Percentiles rank a stretch among this genome's conserved stretches.
These are phyloP conservation scores for Trichoderma sp. DNA, from an alignment of 2,329 filamentous ascomycete species.

Conservation along the genomic window DNA sequence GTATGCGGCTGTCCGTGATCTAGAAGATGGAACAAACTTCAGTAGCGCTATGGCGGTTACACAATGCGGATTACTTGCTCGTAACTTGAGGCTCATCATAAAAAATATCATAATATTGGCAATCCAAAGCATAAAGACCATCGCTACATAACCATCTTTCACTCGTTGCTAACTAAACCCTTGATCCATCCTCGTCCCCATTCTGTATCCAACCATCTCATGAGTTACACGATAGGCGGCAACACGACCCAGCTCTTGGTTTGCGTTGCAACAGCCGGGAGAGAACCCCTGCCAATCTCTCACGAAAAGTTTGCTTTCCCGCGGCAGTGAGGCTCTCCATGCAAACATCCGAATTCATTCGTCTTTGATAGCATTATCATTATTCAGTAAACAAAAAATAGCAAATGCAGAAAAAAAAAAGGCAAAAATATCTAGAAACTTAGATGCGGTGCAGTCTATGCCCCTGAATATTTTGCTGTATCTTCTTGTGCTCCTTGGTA, in stretches of 20 bases:
- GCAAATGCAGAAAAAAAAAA: background rate
- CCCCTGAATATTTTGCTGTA: background rate
- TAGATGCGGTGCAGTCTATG: background rate
- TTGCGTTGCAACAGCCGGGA: conserved; percentile 25
- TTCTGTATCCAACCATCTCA: conserved; percentile 21
- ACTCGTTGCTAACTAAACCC: background rate
- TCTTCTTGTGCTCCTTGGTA: background rate
- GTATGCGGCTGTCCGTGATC: background rate
- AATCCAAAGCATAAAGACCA: background rate
- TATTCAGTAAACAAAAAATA: background rate
- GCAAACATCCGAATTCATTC: background rate
- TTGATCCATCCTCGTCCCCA: background rate
- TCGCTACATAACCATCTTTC: background rate
- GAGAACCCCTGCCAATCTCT: background rate
- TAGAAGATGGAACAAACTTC: background rate
- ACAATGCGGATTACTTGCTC: background rate
- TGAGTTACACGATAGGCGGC: conserved; percentile 26
- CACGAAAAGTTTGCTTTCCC: background rate
- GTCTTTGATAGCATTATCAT: conserved; percentile 4
- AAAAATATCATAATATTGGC: background rate
- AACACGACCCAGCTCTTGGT: conserved; percentile 44
- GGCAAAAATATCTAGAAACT: background rate
- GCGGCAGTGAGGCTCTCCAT: background rate
- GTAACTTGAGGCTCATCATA: background rate
- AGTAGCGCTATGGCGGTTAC: background rate